phyloP scores from a whole-genome alignment of 495 filamentous ascomycete genomes.

The Amphirosellinia nigrospora region DNA sequence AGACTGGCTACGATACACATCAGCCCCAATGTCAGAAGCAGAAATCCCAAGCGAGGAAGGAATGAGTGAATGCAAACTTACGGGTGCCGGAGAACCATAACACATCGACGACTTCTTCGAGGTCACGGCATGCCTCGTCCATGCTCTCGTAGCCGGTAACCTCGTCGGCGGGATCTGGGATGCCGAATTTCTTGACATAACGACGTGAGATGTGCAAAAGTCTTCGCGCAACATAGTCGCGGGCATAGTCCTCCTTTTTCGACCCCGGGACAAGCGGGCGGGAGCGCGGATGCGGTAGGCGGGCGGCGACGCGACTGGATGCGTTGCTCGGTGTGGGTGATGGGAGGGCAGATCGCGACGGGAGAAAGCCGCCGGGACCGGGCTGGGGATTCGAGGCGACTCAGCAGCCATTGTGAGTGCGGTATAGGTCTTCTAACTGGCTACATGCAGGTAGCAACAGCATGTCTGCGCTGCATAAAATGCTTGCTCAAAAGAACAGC shows the following conservation, averaged over 20 bases:
- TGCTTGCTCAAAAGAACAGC: neutral
- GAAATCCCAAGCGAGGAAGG: conserved; percentile 16
- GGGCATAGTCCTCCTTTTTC: conserved; percentile 75
- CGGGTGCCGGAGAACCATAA: conserved; percentile 85
- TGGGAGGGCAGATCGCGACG: conserved; percentile 47
- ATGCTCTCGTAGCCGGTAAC: conserved; percentile 72
- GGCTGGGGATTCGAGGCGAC: conserved; percentile 29
- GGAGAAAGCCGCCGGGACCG: conserved; percentile 56
- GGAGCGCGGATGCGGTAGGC: conserved; percentile 68
- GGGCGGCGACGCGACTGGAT: conserved; percentile 47
- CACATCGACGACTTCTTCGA: conserved; percentile 74
- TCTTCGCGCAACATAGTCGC: conserved; percentile 68
- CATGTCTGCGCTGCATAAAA: neutral
- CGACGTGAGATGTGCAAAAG: conserved; percentile 69
- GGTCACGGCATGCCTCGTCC: conserved; percentile 69
- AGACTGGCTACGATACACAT: conserved; percentile 62
- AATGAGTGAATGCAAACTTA: conserved; percentile 50
- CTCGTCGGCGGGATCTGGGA: conserved; percentile 57
- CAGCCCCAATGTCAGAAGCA: neutral
- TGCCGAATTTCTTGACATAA: conserved; percentile 75
- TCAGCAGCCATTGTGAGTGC: conserved; percentile 49
- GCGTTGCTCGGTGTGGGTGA: conserved; percentile 62
- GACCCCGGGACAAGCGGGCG: conserved; percentile 73
- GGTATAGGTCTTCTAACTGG: neutral
- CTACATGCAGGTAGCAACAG: neutral